A percentile compares a stretch with the other conserved stretches of the same genome.
Evolutionary conservation across 1,284 basidiomycete species (phyloP).

Genomic region (Microbotryum silenes-acaulis): DNA sequence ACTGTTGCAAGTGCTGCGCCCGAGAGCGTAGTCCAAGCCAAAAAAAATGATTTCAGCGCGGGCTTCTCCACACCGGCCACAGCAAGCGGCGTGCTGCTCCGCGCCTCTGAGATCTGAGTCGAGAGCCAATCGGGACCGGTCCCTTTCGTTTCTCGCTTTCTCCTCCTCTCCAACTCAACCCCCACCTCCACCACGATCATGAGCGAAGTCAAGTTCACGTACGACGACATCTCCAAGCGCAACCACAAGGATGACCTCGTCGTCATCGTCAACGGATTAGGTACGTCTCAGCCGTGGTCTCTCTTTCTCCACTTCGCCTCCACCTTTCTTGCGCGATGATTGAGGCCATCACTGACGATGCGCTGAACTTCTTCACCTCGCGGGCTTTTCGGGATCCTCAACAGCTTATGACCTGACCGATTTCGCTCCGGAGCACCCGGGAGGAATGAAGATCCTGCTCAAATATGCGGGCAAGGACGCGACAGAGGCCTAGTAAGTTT

Average conservation of each 20-base stretch:
- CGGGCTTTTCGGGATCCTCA: neutral
- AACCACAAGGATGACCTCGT: slow-evolving; percentile 67
- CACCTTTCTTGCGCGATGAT: too few species aligned
- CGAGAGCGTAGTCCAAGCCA: too few species aligned
- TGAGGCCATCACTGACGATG: too few species aligned
- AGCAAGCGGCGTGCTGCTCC: too few species aligned
- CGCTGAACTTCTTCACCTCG: slow-evolving; percentile 5
- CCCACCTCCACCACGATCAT: neutral
- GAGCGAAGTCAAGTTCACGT: slow-evolving; percentile 14
- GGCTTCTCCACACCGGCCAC: too few species aligned
- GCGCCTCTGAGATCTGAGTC: neutral
- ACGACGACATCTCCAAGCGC: slow-evolving; percentile 58
- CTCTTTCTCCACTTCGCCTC: neutral
- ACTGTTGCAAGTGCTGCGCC: too few species aligned
- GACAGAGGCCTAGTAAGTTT: slow-evolving; percentile 42
- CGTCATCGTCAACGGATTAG: slow-evolving; percentile 57
- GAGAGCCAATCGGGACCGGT: neutral
- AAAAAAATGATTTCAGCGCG: too few species aligned
- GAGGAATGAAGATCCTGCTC: slow-evolving; percentile 66
- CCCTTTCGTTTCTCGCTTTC: neutral
- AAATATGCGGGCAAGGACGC: slow-evolving; percentile 72
- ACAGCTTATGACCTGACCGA: slow-evolving; percentile 10
- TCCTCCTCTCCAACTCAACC: neutral
- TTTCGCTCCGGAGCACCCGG: slow-evolving; percentile 56
- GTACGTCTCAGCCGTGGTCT: neutral